Conservation (phyloP, 2,329 filamentous ascomycete species). For the Fusarium verrucosum region DNA sequence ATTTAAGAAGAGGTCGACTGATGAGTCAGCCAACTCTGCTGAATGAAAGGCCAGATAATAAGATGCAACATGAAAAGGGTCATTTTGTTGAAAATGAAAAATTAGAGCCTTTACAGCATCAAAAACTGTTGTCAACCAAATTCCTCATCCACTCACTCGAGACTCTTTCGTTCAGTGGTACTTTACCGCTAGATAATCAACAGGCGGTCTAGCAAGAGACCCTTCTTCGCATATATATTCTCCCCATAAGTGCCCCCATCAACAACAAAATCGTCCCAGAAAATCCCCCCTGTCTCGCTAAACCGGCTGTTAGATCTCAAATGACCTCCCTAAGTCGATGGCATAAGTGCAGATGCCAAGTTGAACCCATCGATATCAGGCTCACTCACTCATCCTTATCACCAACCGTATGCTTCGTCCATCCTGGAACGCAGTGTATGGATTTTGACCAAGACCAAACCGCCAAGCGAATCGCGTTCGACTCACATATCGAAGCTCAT, state of each 20-base stretch:
- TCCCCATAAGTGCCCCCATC: slow-evolving; percentile 56
- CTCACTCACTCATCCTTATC: slow-evolving; percentile 73
- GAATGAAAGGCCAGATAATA: not conserved
- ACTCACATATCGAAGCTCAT: slow-evolving; percentile 69
- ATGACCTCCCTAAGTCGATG: slow-evolving; percentile 73
- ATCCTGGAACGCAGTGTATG: slow-evolving; percentile 68
- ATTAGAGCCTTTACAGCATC: fast-evolving
- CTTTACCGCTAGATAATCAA: slow-evolving; percentile 52
- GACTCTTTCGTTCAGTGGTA: slow-evolving; percentile 54
- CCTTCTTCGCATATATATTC: slow-evolving; percentile 52
- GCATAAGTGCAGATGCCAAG: slow-evolving; percentile 57
- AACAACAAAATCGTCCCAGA: slow-evolving; percentile 60
- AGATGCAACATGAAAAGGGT: not conserved
- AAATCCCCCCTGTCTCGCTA: slow-evolving; percentile 66
- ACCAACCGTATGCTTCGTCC: slow-evolving; percentile 77
- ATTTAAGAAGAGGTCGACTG: not conserved
- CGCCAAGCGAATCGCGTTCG: slow-evolving; percentile 64
- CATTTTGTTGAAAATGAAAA: fast-evolving
- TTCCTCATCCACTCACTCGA: not conserved
- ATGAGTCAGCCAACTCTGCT: not conserved
- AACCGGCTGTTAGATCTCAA: slow-evolving; percentile 70
- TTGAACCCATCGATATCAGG: slow-evolving; percentile 81
- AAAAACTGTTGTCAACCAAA: too few species aligned
- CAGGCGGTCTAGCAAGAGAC: slow-evolving; percentile 46
- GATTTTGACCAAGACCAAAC: slow-evolving; percentile 65